phyloP scores from a whole-genome alignment of 176 grass and related monocot species.

The Alloteropsis semialata region DNA sequence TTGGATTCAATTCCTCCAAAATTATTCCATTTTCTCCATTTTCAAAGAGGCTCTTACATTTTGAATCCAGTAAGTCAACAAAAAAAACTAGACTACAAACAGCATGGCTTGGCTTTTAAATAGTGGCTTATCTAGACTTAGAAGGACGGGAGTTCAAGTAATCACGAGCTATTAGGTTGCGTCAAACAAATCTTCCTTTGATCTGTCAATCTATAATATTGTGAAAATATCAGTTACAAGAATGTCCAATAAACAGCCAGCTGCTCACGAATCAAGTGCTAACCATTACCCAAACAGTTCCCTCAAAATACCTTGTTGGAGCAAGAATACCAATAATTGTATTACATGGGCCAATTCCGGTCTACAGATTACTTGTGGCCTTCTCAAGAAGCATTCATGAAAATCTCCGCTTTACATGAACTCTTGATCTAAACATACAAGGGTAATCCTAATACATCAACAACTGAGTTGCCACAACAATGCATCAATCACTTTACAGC shows the following conservation, averaged over 20 bases:
- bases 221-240: too few relatives aligned
- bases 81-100: neutral
- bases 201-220: too few relatives aligned
- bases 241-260: neutral
- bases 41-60: neutral
- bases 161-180: too few relatives aligned
- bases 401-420: neutral
- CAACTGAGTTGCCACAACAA: neutral
- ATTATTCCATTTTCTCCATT: too few relatives aligned
- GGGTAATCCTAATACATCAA: neutral
- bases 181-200: too few relatives aligned
- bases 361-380: constrained; percentile 12
- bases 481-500: neutral
- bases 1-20: too few relatives aligned
- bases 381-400: neutral
- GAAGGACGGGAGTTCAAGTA: too few relatives aligned
- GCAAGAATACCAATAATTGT: neutral
- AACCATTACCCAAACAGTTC: neutral
- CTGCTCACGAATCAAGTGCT: neutral
- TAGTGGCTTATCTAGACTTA: too few relatives aligned
- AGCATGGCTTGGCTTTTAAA: neutral
- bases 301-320: neutral
- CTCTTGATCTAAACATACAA: constrained; percentile 25
- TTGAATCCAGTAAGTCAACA: neutral
- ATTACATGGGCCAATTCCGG: neutral